Base-by-base conservation (phyloP, 208 protist genomes). In the Acanthamoeba healyi region DNA sequence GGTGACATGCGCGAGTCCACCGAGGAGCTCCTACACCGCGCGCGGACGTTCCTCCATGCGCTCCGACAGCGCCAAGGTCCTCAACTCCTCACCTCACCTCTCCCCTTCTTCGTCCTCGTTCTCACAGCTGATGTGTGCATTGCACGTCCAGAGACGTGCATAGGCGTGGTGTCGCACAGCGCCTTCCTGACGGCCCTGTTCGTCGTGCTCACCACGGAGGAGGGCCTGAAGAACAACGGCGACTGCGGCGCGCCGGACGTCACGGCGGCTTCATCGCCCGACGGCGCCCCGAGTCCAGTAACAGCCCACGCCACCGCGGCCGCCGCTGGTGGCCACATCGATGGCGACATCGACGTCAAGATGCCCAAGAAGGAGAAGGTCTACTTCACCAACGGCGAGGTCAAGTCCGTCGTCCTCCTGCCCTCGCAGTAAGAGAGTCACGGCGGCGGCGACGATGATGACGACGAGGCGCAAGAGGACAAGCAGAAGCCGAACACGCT, bases 381-480 rank as follows among this genome's bases (percentile, higher is more conserved):
- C 44, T 86, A 86, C 77, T 86, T 86, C 42, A 56, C 17, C 77
- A 86, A 86, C 77, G 77, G 77, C 77, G 77, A 86, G 77, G 77
- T 86, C 44, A 86, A 86, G 77, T 61, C 77, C 24, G 22, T 58
- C 24, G 77, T 86, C n/a, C 42, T 86, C 2, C 77, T 86, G 5
- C 24, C 70, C 26, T 26, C n/a, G 61, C 15, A 54, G 49, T 54
- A n/a, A n/a, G n/a, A n/a, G n/a, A n/a, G n/a, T n/a, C n/a, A n/a
- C n/a, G n/a, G n/a, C n/a, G n/a, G n/a, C n/a, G n/a, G n/a, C n/a
- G n/a, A n/a, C n/a, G n/a, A n/a, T n/a, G n/a, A n/a, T n/a, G n/a
- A n/a, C n/a, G n/a, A n/a, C n/a, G n/a, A n/a, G n/a, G n/a, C n/a
- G n/a, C n/a, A n/a, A n/a, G n/a, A n/a, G n/a, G n/a, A n/a, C n/a